A percentile compares a stretch with the other conserved stretches of the same genome.
These are phyloP conservation scores for Chlorella vulgaris DNA, from an alignment of 139 green algal species.

Conservation along the genomic window DNA sequence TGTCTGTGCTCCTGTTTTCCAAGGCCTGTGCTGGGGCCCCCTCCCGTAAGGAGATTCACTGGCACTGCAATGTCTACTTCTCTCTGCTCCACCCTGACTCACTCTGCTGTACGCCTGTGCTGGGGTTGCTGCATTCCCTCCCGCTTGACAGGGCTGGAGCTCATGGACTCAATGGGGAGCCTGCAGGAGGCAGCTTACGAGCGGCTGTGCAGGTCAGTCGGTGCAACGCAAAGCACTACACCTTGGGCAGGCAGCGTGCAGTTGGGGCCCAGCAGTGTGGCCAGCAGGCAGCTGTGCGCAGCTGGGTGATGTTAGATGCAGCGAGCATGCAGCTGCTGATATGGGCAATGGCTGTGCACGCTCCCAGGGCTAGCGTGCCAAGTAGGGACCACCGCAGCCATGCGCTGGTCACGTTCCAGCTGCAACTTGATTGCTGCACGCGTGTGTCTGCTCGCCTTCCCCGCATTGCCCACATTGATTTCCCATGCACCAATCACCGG, in stretches of 20 bases:
- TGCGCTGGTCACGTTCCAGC: too few species aligned
- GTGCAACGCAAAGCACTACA: background rate
- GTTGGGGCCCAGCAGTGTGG: too few species aligned
- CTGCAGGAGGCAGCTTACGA: constrained; percentile 83
- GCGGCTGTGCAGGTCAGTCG: background rate
- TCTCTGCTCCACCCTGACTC: background rate
- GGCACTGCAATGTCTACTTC: too few species aligned
- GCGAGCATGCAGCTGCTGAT: too few species aligned
- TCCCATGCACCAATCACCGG: background rate
- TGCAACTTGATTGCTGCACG: background rate
- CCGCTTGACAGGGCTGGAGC: constrained; percentile 74
- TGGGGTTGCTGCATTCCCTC: background rate
- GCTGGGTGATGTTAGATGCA: too few species aligned
- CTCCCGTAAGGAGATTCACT: too few species aligned
- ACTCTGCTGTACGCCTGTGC: background rate
- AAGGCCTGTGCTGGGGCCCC: too few species aligned
- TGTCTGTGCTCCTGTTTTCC: too few species aligned
- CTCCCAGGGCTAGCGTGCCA: too few species aligned
- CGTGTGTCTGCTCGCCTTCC: background rate
- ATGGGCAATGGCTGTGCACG: too few species aligned
- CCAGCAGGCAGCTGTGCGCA: too few species aligned
- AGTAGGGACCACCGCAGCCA: too few species aligned
- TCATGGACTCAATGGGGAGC: constrained; percentile 96
- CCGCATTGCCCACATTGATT: background rate
- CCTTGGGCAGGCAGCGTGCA: background rate